Evolutionary conservation across 1,284 basidiomycete species (phyloP), one percentile per base, ranked within the genome.

Genomic region (Pterula multifida): DNA sequence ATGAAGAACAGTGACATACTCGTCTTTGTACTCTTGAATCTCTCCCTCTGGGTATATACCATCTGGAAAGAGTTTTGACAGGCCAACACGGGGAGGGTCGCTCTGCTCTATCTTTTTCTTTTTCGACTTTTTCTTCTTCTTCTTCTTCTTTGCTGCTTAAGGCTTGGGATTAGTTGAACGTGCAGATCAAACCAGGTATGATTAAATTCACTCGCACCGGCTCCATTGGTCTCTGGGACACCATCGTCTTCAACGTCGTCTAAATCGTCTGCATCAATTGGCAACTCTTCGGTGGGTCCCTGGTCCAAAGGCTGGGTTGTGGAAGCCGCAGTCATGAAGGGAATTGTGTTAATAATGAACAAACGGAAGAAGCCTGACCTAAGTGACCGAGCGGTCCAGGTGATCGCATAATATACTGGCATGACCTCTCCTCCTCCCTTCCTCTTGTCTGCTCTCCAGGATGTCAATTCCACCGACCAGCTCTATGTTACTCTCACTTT

Each of bases 101-200:
- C 81, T 82, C 69, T 98, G 95, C 55, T 79, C 74, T 15, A 60
- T 55, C 62, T 79, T 81, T 68, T 90, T 90, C 75, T 90, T 91
- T 68, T 90, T 91, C 35, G 81, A 63, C 68, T 92, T 95, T 67
- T 90, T 92, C 73, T 96, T 96, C 65, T 96, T 97, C 74, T 90
- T 90, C 66, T 89, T 90, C 67, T 89, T 90, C 64, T 85, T 85
- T 44, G 61, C 67, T 50, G 74, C 69, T n/a, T 32, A 15, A 32
- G n/a, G n/a, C n/a, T n/a, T n/a, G n/a, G n/a, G n/a, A n/a, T n/a
- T n/a, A n/a, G n/a, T n/a, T n/a, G n/a, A n/a, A n/a, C n/a, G n/a
- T n/a, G n/a, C n/a, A n/a, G n/a, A n/a, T n/a, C n/a, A n/a, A n/a
- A n/a, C n/a, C n/a, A n/a, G n/a, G n/a, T n/a, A n/a, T n/a, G n/a